Percentiles rank a stretch among this genome's conserved stretches.
phyloP scores from a whole-genome alignment of 306 rosid genomes.

The Acacia confusa region DNA sequence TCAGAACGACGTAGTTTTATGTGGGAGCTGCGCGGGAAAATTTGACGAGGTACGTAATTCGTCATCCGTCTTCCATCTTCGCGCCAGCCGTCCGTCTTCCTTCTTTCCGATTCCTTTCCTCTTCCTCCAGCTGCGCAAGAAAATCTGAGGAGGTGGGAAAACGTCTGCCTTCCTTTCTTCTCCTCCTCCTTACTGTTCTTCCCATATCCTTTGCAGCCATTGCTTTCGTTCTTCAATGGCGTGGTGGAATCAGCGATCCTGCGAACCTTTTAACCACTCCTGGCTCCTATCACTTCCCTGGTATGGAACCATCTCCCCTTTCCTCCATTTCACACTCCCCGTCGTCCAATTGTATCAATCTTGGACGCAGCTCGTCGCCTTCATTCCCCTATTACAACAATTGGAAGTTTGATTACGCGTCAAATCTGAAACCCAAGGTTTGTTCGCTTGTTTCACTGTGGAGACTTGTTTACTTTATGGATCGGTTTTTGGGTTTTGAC shows the following conservation, averaged over 20 bases:
- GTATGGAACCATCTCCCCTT: slow-evolving; percentile 85
- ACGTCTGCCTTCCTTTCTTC: too few relatives aligned
- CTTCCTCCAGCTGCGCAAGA: too few relatives aligned
- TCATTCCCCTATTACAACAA: slow-evolving; percentile 73
- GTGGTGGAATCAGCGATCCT: slow-evolving; percentile 85
- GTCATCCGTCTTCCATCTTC: too few relatives aligned
- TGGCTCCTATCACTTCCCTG: slow-evolving; percentile 80
- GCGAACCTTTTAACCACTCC: slow-evolving; percentile 70
- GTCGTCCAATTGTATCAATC: slow-evolving; percentile 61
- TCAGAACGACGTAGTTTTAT: too few relatives aligned
- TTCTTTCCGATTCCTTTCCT: too few relatives aligned
- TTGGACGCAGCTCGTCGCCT: slow-evolving; percentile 64
- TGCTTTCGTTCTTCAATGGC: too few relatives aligned
- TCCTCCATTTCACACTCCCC: slow-evolving; percentile 59
- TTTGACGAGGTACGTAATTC: too few relatives aligned
- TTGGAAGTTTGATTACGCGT: slow-evolving; percentile 72
- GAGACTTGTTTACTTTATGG: slow-evolving; percentile 14
- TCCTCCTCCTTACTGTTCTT: too few relatives aligned
- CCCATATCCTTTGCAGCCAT: too few relatives aligned
- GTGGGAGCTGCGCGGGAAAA: too few relatives aligned
- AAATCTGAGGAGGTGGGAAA: too few relatives aligned
- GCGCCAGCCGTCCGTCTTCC: too few relatives aligned
- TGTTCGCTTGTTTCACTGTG: not conserved
- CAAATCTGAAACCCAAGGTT: slow-evolving; percentile 87
- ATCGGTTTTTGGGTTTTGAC: slow-evolving; percentile 2